Evolutionary conservation across 2,329 filamentous ascomycete species (phyloP).

Genomic region (Macrophomina tecta): DNA sequence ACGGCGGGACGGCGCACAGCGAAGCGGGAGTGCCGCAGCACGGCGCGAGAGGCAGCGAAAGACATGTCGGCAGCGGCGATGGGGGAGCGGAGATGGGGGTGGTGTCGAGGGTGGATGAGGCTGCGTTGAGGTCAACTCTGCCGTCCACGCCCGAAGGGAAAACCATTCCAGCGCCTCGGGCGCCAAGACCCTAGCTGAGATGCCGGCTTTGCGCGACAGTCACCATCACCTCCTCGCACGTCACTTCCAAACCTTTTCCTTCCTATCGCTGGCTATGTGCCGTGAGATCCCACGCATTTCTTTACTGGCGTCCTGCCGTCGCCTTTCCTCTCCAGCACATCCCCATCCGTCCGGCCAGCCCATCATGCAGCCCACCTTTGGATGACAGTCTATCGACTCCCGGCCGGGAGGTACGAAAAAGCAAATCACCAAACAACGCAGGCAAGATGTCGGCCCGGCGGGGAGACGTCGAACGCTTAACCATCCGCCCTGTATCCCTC

Average conservation of each 20-base stretch:
- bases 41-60: constrained; percentile 53
- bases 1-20: constrained; percentile 50
- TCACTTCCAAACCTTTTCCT: constrained; percentile 15
- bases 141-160: constrained; percentile 26
- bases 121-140: constrained; percentile 27
- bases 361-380: constrained; percentile 5
- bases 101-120: constrained; percentile 26
- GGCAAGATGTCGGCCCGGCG: not conserved
- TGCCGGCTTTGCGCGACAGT: constrained; percentile 19
- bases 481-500: constrained; percentile 1
- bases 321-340: not conserved
- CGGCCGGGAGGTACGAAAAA: constrained; percentile 3
- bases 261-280: not conserved
- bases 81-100: constrained; percentile 32
- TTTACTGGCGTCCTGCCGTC: not conserved
- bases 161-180: constrained; percentile 23
- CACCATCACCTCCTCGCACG: constrained; percentile 19
- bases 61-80: constrained; percentile 51
- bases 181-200: constrained; percentile 24
- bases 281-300: not conserved
- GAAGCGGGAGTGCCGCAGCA: constrained; percentile 53
- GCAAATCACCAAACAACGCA: constrained; percentile 12
- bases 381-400: not conserved
- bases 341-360: constrained; percentile 3
- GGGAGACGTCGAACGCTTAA: not conserved